A percentile compares a stretch with the other conserved stretches of the same genome.
Conservation (phyloP, 2,329 filamentous ascomycete genomes). For the Pseudogymnoascus sp. region DNA sequence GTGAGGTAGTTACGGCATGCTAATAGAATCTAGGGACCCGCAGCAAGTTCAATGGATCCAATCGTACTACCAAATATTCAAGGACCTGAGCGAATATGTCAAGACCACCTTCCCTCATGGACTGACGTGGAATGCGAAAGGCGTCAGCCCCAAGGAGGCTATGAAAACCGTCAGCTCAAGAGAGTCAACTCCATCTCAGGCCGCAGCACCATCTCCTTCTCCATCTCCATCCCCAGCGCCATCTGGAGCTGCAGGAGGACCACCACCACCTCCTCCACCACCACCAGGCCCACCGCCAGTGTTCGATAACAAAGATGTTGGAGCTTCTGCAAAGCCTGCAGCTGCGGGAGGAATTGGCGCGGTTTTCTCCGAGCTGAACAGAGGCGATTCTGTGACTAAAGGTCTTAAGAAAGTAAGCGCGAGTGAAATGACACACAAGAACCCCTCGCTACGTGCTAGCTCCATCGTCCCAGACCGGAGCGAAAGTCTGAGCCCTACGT, state of each 20-base stretch:
- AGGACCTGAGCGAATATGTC: conserved; percentile 72
- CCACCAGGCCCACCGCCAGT: conserved; percentile 62
- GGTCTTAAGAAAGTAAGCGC: conserved; percentile 88
- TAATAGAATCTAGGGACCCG: conserved; percentile 49
- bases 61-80: conserved; percentile 86
- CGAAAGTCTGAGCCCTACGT: conserved; percentile 42
- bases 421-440: conserved; percentile 98
- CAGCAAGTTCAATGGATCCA: conserved; percentile 83
- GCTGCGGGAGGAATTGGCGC: conserved; percentile 63
- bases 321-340: conserved; percentile 27
- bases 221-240: conserved; percentile 41
- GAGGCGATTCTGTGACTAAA: conserved; percentile 78
- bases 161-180: conserved; percentile 52
- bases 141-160: conserved; percentile 62
- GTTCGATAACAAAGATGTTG: conserved; percentile 44
- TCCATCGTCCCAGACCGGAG: conserved; percentile 59
- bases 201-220: conserved; percentile 25
- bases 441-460: conserved; percentile 70
- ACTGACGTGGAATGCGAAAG: conserved; percentile 77
- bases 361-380: conserved; percentile 87
- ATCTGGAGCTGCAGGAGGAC: conserved; percentile 45
- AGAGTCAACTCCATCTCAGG: conserved; percentile 32
- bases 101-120: conserved; percentile 75
- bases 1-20: conserved; percentile 8
- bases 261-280: conserved; percentile 61